Base-by-base conservation (phyloP, 1,139 yeast genomes). In the Kodamaea sp. region DNA sequence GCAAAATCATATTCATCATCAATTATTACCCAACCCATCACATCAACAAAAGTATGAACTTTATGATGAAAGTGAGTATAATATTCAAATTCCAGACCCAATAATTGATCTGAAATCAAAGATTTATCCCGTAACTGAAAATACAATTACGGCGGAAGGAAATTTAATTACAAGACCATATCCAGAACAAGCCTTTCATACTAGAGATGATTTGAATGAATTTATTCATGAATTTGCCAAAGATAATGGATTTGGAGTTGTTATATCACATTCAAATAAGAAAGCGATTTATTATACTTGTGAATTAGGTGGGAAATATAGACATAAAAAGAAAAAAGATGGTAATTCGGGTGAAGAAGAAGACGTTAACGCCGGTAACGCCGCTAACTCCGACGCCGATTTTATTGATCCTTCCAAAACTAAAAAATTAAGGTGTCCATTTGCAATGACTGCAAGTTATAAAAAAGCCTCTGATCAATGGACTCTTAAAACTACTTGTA, bases 201-300 rank as follows among this genome's bases (percentile, higher is more conserved):
- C 64, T 38, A 67, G 79, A 31, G 74, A 71, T 26, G 78, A 72
- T 38, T 63, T 77, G 49, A 75, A 75, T 48, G 79, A 75, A 39
- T 77, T 75, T 47, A 76, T 77, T 41, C 71, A 68, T 41, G 81
- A 75, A 45, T 77, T 75, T 60, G 80, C 81, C 23, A 63, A 78
- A 36, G 79, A 74, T 50, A 75, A 77, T 53, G 81, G 79, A 30
- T 76, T 77, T 58, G 81, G 81, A 3, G 78, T 76, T 32, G 81
- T 77, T 24, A 76, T 77, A 57, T 79, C 81, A 28, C 81, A 76
- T 55, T 73, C 79, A 23, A 77, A 77, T 55, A 71, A 69, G 45
- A 77, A 77, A 54, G 81, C 81, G 30, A 77, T 77, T 44, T 77
- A 77, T 55, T 77, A 75, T 55, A 76, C 81, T n/a, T 77, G 82